A percentile compares a stretch with the other conserved stretches of the same genome.
Conservation (phyloP, 1,284 basidiomycete genomes). For the Bjerkandera adusta region DNA sequence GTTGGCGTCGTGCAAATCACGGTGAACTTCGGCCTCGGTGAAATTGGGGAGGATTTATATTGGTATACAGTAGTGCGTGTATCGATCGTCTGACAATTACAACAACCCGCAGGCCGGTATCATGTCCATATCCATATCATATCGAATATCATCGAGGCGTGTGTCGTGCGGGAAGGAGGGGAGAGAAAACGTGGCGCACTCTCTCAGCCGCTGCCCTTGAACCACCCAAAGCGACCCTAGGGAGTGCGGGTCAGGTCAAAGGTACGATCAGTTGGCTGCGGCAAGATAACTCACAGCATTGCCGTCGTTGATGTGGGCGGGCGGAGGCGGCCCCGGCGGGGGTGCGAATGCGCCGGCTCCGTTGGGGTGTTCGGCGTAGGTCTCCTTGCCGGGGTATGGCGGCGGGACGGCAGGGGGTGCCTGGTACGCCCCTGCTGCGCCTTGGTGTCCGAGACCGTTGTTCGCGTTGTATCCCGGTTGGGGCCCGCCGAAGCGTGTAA, state of each 20-base stretch:
- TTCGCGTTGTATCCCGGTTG: neutral
- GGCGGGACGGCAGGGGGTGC: constrained; percentile 8
- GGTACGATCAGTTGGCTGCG: neutral
- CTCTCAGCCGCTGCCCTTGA: neutral
- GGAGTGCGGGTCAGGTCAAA: neutral
- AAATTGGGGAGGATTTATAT: too few species aligned
- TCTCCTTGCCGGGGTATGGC: constrained; percentile 14
- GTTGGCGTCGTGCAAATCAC: too few species aligned
- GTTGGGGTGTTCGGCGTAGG: neutral
- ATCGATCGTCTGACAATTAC: too few species aligned
- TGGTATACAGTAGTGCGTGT: too few species aligned
- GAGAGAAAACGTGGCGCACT: too few species aligned
- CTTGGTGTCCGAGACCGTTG: neutral
- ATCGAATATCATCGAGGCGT: too few species aligned
- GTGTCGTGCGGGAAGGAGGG: neutral
- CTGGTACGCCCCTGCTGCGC: constrained; percentile 1
- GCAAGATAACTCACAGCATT: neutral
- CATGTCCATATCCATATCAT: too few species aligned
- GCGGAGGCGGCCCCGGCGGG: constrained; percentile 16
- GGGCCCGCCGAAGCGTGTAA: constrained; percentile 1
- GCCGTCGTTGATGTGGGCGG: constrained; percentile 12
- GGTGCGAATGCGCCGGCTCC: constrained; percentile 15
- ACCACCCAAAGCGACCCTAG: constrained; percentile 5
- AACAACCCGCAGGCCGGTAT: too few species aligned
- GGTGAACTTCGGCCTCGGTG: too few species aligned